phyloP scores from a whole-genome alignment of 129 eudicot genomes.

The Lactuca saligna region DNA sequence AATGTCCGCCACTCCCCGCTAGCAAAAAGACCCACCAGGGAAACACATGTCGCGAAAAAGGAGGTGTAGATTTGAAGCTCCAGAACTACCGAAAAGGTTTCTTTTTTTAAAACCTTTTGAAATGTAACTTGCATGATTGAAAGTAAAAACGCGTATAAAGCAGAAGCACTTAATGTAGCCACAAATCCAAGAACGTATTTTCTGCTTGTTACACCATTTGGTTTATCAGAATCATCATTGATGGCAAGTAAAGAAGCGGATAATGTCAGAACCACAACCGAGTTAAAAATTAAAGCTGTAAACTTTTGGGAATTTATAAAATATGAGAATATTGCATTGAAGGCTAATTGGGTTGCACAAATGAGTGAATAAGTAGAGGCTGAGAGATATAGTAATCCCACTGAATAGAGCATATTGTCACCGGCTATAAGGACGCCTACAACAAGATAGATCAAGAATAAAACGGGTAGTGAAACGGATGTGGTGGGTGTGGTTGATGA shows the following conservation, averaged over 20 bases:
- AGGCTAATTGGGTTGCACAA: slow-evolving; percentile 83
- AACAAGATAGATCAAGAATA: slow-evolving; percentile 40
- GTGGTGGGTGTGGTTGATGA: slow-evolving; percentile 31
- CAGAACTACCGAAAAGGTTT: slow-evolving; percentile 71
- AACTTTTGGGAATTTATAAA: slow-evolving; percentile 83
- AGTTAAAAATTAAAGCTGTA: slow-evolving; percentile 68
- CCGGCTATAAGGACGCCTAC: slow-evolving; percentile 71
- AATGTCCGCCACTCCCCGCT: slow-evolving; percentile 87
- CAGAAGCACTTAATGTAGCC: slow-evolving; percentile 68
- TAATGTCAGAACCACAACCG: slow-evolving; percentile 68
- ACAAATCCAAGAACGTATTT: slow-evolving; percentile 61
- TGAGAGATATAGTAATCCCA: slow-evolving; percentile 75
- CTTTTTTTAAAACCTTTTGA: slow-evolving; percentile 58
- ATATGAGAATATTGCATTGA: slow-evolving; percentile 71
- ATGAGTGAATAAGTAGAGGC: slow-evolving; percentile 95
- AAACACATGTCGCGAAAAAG: slow-evolving; percentile 65
- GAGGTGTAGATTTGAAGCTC: slow-evolving; percentile 81
- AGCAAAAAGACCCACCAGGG: slow-evolving; percentile 72
- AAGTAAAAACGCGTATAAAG: slow-evolving; percentile 67
- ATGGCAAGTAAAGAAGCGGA: slow-evolving; percentile 79
- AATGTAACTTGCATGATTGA: slow-evolving; percentile 81
- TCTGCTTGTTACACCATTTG: slow-evolving; percentile 50
- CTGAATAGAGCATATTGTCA: slow-evolving; percentile 80
- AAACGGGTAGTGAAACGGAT: slow-evolving; percentile 1
- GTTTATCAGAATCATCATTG: slow-evolving; percentile 64